Evolutionary conservation across 2,329 filamentous ascomycete genomes (phyloP).

Genomic region (Colletotrichum sp.): DNA sequence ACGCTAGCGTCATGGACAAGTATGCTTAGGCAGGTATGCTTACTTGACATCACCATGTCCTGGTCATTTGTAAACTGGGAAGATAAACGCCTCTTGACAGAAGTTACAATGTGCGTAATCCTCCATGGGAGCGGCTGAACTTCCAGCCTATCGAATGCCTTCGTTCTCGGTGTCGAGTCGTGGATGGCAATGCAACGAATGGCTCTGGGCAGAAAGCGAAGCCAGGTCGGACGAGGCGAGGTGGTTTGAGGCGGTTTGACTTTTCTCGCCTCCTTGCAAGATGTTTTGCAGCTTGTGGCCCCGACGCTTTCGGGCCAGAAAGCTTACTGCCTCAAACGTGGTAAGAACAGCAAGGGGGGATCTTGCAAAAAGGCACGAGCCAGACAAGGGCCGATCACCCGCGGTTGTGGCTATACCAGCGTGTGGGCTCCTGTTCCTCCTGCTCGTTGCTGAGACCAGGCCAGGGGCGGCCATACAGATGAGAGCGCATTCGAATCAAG

Average conservation of each 20-base stretch:
- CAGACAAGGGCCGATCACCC: constrained; percentile 5
- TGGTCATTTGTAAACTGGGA: not conserved
- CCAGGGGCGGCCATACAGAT: not conserved
- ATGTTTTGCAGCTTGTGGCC: constrained; percentile 4
- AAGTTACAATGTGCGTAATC: not conserved
- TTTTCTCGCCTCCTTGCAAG: not conserved
- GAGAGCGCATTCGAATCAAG: not conserved
- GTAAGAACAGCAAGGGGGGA: not conserved
- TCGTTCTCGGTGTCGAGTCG: not conserved
- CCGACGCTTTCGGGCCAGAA: not conserved
- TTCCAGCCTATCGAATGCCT: not conserved
- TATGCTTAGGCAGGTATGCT: not conserved
- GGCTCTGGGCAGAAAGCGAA: not conserved
- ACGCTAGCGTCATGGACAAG: not conserved
- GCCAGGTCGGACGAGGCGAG: not conserved
- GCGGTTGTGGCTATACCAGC: not conserved
- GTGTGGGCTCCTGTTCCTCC: not conserved
- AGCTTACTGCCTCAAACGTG: constrained; percentile 13
- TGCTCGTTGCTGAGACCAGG: constrained; percentile 4
- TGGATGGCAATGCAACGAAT: not conserved
- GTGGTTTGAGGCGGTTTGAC: constrained; percentile 11
- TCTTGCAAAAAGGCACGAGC: not conserved
- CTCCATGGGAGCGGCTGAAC: not conserved
- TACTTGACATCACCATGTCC: not conserved
- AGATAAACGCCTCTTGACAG: not conserved